A percentile compares a stretch with the other conserved stretches of the same genome.
Evolutionary conservation across 2,329 filamentous ascomycete genomes (phyloP).

Genomic region (Aspergillus viridinutans): DNA sequence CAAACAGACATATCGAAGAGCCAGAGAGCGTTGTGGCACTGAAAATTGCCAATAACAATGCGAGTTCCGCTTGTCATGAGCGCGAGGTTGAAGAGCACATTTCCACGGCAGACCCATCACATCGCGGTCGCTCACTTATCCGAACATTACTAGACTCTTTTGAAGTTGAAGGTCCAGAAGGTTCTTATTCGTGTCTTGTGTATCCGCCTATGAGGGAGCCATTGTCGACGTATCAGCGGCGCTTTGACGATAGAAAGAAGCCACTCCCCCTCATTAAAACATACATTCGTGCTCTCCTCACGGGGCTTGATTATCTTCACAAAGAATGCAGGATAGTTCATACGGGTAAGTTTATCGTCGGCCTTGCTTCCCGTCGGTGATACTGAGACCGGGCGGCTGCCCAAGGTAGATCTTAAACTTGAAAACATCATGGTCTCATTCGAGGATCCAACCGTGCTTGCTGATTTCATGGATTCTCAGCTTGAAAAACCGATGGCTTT

Average conservation of each 20-base stretch:
- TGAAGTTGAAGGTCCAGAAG: conserved; percentile 25
- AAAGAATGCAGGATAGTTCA: conserved; percentile 39
- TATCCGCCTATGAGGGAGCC: conserved; percentile 39
- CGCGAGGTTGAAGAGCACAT: conserved; percentile 33
- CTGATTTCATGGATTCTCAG: conserved; percentile 29
- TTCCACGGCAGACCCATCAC: conserved; percentile 25
- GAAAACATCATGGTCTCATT: conserved; percentile 42
- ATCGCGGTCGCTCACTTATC: conserved; percentile 32
- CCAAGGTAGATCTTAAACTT: conserved; percentile 39
- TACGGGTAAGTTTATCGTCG: conserved; percentile 30
- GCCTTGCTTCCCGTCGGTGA: conserved; percentile 8
- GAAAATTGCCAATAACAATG: conserved; percentile 27
- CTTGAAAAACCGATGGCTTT: conserved; percentile 30
- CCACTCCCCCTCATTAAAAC: conserved; percentile 33
- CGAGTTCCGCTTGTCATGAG: conserved; percentile 21
- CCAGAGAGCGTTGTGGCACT: conserved; percentile 24
- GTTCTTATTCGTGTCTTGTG: conserved; percentile 35
- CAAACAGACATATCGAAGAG: conserved; percentile 21
- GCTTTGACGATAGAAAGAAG: conserved; percentile 27
- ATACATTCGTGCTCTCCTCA: conserved; percentile 36
- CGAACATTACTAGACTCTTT: conserved; percentile 35
- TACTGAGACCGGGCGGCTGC: conserved; percentile 10
- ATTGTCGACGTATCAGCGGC: conserved; percentile 32
- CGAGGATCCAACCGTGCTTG: conserved; percentile 27
- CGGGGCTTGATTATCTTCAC: conserved; percentile 43